Base-by-base conservation (phyloP, 768 basidiomycete species). In the Mycena filopes region DNA sequence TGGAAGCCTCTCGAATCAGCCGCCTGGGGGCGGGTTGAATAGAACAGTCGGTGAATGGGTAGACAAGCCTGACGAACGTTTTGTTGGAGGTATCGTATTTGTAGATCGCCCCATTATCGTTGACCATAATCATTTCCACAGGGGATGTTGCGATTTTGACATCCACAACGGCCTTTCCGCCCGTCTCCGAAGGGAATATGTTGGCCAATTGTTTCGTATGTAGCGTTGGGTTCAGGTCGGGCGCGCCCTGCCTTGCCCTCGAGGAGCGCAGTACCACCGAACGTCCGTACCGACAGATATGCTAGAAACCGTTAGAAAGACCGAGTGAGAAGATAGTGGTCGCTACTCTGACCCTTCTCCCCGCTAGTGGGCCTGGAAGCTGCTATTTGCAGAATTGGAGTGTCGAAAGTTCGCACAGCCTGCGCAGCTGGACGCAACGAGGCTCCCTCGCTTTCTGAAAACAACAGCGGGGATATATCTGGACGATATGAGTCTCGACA, bases 351-450 rank as follows among this genome's bases (percentile, higher is more conserved):
- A 65, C 67, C 47, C 21, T 56, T 54, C 28, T 51, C 16, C 1
- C 31, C 28, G 26, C 26, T 20, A n/a, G 28, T 51, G 21, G 41
- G 25, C 16, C 71, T 67, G 4, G 81, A 78, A n/a, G 81, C 71
- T 7, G 77, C 74, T 49, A 93, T 78, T 68, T 94, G 92, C 55
- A 82, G 81, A 55, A 94, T 91, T 15, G 92, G 91, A 3, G 91
- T 92, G 21, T 83, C 76, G 64, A 92, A 92, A 3, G 77, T 76
- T 63, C 78, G 77, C 8, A 79, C 72, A 6, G 87, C 79, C 6
- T 67, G 76, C 2, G 79, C 79, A 43, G 73, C 74, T 2, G 88
- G 83, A 42, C 74, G 81, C 47, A 84, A 83, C 26, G 70, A 48
- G 20, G 79, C 66, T 9, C 46, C 66, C 9, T 73, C 68, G 26